phyloP scores from a whole-genome alignment of 495 filamentous ascomycete species.

The Letharia lupina region DNA sequence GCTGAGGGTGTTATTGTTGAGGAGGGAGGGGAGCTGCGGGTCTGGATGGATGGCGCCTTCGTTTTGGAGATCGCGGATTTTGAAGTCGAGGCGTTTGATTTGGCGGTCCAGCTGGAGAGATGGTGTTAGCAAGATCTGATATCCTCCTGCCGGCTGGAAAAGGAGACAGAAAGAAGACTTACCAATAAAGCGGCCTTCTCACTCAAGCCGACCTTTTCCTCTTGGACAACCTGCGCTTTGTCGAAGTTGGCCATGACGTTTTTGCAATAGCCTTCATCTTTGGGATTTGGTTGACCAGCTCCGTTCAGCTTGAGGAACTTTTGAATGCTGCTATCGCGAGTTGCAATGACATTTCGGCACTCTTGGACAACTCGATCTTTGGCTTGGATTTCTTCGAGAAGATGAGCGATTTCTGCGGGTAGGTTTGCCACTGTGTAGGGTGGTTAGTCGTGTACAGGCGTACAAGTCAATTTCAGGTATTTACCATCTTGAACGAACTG shows the following conservation, averaged over 20 bases:
- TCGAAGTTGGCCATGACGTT: conserved; percentile 65
- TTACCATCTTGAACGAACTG: conserved; percentile 79
- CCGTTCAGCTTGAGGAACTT: conserved; percentile 84
- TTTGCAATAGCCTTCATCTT: conserved; percentile 67
- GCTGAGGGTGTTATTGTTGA: conserved; percentile 52
- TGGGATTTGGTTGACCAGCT: conserved; percentile 71
- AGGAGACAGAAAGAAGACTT: conserved; percentile 12
- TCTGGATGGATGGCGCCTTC: conserved; percentile 69
- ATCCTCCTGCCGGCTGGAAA: not conserved
- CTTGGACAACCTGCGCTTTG: conserved; percentile 62
- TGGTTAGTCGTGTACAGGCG: conserved; percentile 14
- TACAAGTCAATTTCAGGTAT: not conserved
- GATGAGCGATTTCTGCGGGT: conserved; percentile 81
- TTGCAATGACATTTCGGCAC: conserved; percentile 61
- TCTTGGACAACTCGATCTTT: conserved; percentile 78
- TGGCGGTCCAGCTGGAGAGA: conserved; percentile 63
- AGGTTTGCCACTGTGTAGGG: conserved; percentile 62
- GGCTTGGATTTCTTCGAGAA: conserved; percentile 88
- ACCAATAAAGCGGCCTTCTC: conserved; percentile 66
- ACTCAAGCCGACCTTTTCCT: conserved; percentile 75
- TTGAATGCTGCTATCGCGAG: conserved; percentile 73
- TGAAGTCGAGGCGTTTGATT: conserved; percentile 74
- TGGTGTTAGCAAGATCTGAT: conserved; percentile 18
- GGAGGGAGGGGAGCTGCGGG: conserved; percentile 69
- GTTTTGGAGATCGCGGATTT: conserved; percentile 74